phyloP scores from a whole-genome alignment of 192 early-diverging fungal species.

The Coemansia sp. region DNA sequence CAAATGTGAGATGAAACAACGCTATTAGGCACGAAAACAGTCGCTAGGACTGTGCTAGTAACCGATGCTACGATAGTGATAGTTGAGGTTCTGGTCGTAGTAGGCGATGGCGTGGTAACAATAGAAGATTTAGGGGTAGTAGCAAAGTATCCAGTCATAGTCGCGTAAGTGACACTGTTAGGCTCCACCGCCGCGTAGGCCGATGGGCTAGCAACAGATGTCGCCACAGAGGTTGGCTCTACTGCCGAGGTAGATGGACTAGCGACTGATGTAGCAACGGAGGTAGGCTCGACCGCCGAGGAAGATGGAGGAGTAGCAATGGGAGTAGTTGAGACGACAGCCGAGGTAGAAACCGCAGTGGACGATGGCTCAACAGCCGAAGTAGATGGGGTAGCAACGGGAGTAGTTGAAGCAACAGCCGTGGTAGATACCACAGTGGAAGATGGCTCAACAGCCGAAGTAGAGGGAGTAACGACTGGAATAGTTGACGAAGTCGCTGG shows the following conservation, averaged over 20 bases:
- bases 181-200: not conserved
- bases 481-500: not conserved
- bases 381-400: not conserved
- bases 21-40: not conserved
- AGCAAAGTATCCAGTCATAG: not conserved
- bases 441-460: not conserved
- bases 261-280: not conserved
- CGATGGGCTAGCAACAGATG: not conserved
- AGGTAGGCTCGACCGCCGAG: not conserved
- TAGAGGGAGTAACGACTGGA: not conserved
- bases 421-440: not conserved
- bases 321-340: too few species aligned
- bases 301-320: not conserved
- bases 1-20: not conserved
- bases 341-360: not conserved
- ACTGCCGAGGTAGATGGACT: not conserved
- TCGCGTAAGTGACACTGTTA: not conserved
- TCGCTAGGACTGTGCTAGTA: not conserved
- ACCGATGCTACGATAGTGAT: not conserved
- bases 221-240: not conserved
- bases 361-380: constrained; percentile 1
- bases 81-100: constrained; percentile 5
- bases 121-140: not conserved
- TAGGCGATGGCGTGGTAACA: not conserved
- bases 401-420: not conserved